Base-by-base conservation (phyloP, 805 yeast species). In the Candida vartiovaarae region DNA sequence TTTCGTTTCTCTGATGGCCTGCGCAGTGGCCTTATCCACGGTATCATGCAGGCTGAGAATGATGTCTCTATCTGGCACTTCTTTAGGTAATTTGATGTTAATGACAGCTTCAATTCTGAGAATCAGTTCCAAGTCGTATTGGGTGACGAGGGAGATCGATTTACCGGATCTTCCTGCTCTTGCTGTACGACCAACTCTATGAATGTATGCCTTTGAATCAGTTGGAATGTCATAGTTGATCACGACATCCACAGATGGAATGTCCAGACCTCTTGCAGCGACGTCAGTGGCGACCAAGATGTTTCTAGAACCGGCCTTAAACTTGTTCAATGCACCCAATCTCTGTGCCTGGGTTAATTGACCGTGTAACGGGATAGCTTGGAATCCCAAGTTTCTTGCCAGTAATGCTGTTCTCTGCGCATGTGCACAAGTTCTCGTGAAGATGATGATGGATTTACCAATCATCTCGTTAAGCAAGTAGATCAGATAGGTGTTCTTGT, bases 181-280 rank as follows among this genome's bases (percentile, higher is more conserved):
- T 7, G 98, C 99, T 8, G 99, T 91, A 77, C 99, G 85, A 68
- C 99, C 99, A 10, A 91, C 95, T 63, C 99, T 74, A 65, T 93
- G 99, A 43, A 93, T 88, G 56, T 87, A 93, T 49, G 93, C 96
- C 58, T 93, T 96, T 3, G 98, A 87, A 59, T 93, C 97, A 0
- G 93, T 89, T 5, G 99, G 99, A 25, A 93, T 78, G 58, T 93
- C 98, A 58, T 77, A 93, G 61, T 93, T 93, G 28, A 93, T 67
- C 25, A 93, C 98, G 53, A 91, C 69, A 59, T 82, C 91, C 3
- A 93, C 99, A 8, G 79, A 73, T 8, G 98, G 99, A 45, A 93
- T 93, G 73, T 93, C 99, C 51, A 93, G 74, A 62, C 99, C 99
- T 76, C 99, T 80, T 27, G 96, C 82, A 3, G 96, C 99, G 24